Evolutionary conservation across 345 rosid species (phyloP).

Genomic region (Reutealis trisperma): DNA sequence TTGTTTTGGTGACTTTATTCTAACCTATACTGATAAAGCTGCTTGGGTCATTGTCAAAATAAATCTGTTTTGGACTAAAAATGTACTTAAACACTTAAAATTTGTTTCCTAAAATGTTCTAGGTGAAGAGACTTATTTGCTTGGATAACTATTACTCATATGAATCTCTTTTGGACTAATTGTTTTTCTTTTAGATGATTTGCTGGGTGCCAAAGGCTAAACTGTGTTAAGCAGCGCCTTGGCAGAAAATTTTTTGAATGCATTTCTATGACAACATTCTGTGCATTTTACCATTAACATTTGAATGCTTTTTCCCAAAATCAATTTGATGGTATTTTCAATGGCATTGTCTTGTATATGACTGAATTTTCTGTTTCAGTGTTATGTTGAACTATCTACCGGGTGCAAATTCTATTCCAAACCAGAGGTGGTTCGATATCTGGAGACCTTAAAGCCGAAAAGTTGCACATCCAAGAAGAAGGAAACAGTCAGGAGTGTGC

Average conservation of each 20-base stretch:
- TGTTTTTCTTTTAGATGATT: neutral
- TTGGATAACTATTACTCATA: neutral
- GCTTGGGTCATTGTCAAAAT: neutral
- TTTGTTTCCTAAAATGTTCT: constrained; percentile 1
- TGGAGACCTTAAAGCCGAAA: constrained; percentile 20
- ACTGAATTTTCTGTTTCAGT: constrained; percentile 29
- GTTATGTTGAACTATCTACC: constrained; percentile 32
- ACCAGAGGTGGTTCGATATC: constrained; percentile 42
- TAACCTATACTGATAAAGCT: neutral
- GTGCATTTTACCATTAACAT: no score
- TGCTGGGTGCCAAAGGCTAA: neutral
- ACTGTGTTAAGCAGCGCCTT: no score
- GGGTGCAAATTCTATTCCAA: constrained; percentile 44
- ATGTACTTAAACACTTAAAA: neutral
- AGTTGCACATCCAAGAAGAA: constrained; percentile 13
- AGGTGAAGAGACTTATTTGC: neutral
- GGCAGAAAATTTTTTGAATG: neutral
- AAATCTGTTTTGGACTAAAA: neutral
- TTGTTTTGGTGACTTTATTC: neutral
- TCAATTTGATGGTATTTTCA: neutral
- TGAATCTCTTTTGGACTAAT: neutral
- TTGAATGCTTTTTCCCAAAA: neutral
- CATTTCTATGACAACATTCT: neutral
- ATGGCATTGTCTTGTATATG: neutral
- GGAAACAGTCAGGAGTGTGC: neutral